Conservation (phyloP, 2,329 filamentous ascomycete species). For the Magnaporthiopsis incrustans region DNA sequence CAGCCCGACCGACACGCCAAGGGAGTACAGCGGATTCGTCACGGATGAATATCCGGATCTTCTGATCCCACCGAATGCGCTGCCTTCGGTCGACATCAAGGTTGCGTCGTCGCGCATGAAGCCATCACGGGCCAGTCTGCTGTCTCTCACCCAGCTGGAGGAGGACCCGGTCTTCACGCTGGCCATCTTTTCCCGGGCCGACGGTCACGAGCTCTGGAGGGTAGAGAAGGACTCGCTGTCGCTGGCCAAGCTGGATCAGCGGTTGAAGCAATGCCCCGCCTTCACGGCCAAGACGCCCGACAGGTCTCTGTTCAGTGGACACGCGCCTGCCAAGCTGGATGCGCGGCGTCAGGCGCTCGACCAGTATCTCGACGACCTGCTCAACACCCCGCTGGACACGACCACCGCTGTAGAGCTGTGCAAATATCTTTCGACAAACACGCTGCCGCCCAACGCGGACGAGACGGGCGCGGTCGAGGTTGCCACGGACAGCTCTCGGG, state of each 20-base stretch:
- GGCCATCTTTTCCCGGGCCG: conserved; percentile 70
- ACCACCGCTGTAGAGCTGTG: conserved; percentile 73
- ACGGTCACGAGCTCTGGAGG: conserved; percentile 77
- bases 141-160: conserved; percentile 71
- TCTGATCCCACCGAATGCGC: conserved; percentile 76
- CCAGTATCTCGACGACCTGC: conserved; percentile 73
- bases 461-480: conserved; percentile 36
- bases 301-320: conserved; percentile 77
- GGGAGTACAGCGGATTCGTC: conserved; percentile 65
- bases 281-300: conserved; percentile 78
- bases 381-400: conserved; percentile 76
- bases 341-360: conserved; percentile 75
- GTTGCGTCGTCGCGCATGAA: conserved; percentile 94
- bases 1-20: conserved; percentile 34
- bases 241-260: conserved; percentile 71
- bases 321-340: conserved; percentile 90
- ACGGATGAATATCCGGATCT: conserved; percentile 84
- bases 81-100: conserved; percentile 76
- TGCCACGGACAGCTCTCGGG: conserved; percentile 24
- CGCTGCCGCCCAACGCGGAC: conserved; percentile 53
- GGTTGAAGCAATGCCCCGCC: conserved; percentile 63
- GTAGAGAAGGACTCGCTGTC: conserved; percentile 86
- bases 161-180: conserved; percentile 93
- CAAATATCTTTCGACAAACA: conserved; percentile 69
- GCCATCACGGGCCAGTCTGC: conserved; percentile 77